Percentiles rank a stretch among this genome's conserved stretches.
These are phyloP conservation scores for Isabelozyma gotoi DNA, from an alignment of 805 yeast species.

Conservation along the genomic window DNA sequence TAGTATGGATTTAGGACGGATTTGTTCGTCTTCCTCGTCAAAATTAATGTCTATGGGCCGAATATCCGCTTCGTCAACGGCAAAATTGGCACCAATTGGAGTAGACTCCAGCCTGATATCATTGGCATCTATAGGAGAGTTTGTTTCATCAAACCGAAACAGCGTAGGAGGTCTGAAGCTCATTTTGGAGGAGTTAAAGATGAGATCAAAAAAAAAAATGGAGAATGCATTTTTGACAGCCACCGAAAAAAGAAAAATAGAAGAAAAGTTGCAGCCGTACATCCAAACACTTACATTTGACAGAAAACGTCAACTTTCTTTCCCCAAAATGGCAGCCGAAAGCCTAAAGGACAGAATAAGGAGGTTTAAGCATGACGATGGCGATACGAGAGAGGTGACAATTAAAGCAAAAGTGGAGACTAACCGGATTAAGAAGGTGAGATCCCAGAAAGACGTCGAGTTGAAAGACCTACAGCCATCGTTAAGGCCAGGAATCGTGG, in stretches of 20 bases:
- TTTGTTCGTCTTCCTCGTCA: constrained; percentile 2
- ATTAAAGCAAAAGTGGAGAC: no score
- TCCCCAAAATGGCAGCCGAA: not conserved
- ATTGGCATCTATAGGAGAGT: constrained; percentile 10
- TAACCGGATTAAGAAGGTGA: not conserved
- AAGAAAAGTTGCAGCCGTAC: not conserved
- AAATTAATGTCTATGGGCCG: constrained; percentile 9
- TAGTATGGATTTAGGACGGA: constrained; percentile 7
- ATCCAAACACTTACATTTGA: not conserved
- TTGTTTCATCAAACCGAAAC: not conserved
- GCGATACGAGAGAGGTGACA: not conserved
- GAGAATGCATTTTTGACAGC: not conserved
- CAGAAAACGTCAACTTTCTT: not conserved
- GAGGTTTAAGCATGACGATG: constrained; percentile 13
- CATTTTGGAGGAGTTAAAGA: not conserved
- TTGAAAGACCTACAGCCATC: constrained; percentile 32
- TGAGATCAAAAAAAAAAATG: no score
- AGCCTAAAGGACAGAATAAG: constrained; percentile 12
- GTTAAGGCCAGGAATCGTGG: constrained; percentile 16
- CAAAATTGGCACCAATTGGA: constrained; percentile 8
- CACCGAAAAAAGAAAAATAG: not conserved
- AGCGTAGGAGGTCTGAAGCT: not conserved
- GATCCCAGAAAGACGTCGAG: not conserved
- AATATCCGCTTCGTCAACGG: constrained; percentile 4
- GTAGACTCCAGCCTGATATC: constrained; percentile 17